Evolutionary conservation across 108 stramenopile genomes (phyloP), one percentile per base, ranked within the genome.

Genomic region (Conticribra guillardii): DNA sequence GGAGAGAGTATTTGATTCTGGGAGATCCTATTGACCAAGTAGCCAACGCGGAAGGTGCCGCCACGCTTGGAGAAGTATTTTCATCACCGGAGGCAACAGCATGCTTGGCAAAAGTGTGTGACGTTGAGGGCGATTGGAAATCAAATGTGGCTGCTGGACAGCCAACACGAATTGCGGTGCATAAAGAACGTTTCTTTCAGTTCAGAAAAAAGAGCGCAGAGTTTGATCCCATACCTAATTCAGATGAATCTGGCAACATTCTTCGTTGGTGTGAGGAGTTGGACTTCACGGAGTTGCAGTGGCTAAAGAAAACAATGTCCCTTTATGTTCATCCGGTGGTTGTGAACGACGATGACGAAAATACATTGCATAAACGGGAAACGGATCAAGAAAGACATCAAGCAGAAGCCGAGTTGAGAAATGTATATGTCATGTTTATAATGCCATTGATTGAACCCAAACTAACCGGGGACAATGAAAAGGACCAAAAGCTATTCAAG

Each of bases 261-360:
- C 22, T 73, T 21, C 2, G 26, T 47, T 56, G 58, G 16, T 81
- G 64, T 26, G 80, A 85, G 8, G 69, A 62, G 29, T 53, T 87
- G 24, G 74, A 85, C 46, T 31, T 15, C n/a, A 49, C 63, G 2
- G 83, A 68, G 46, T 70, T 89, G 29, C 54, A 46, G 24, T 64
- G 58, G 47, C 69, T 84, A 23, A 85, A 80, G 29, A 59, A 53
- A 53, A 70, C 71, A 64, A 79, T 92, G 76, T 83, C 91, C 8
- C 79, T 87, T 0, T 92, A 89, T 59, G 89, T 88, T 15, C 91
- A 92, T 69, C 87, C 87, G 1, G 91, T 89, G 17, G 82, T 92
- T 53, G 74, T 84, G 7, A 83, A 76, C 45, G 82, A 87, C 63
- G 87, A 92, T 28, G 66, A 83, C 34, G 84, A 85, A 53, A 58